Conservation (phyloP, 1,139 yeast species). For the Suhomyces wounanorum region DNA sequence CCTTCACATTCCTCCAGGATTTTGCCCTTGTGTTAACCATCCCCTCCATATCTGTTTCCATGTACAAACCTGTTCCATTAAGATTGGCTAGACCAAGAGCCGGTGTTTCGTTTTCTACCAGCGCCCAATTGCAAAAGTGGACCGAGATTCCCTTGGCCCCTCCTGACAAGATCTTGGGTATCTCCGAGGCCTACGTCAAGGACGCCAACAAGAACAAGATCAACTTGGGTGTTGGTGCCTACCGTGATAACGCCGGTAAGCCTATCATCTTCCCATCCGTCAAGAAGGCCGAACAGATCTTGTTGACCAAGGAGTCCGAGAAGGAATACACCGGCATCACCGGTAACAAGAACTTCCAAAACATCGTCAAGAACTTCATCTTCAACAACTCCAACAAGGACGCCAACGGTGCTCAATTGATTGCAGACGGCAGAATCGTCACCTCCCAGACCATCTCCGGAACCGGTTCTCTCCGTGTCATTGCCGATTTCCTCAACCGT, state of each 20-base stretch:
- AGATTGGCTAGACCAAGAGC: slow-evolving; percentile 12
- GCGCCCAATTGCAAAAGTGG: slow-evolving; percentile 32
- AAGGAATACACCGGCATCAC: slow-evolving; percentile 61
- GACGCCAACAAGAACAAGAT: slow-evolving; percentile 45
- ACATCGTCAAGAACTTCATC: slow-evolving; percentile 50
- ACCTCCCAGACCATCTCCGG: slow-evolving; percentile 63
- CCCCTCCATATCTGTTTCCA: not conserved
- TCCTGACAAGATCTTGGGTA: slow-evolving; percentile 74
- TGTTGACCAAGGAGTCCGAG: slow-evolving; percentile 46
- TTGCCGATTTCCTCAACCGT: slow-evolving; percentile 54
- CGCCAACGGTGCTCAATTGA: slow-evolving; percentile 48
- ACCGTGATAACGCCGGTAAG: slow-evolving; percentile 49
- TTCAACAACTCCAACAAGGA: slow-evolving; percentile 54
- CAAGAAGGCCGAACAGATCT: slow-evolving; percentile 46
- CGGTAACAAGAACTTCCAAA: slow-evolving; percentile 53
- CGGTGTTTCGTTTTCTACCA: slow-evolving; percentile 21
- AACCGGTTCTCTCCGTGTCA: slow-evolving; percentile 59
- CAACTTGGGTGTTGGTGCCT: slow-evolving; percentile 55
- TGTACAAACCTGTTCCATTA: slow-evolving; percentile 11
- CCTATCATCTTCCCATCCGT: slow-evolving; percentile 53
- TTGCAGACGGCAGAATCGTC: slow-evolving; percentile 50
- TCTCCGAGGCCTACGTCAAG: slow-evolving; percentile 53
- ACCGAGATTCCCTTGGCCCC: slow-evolving; percentile 60
- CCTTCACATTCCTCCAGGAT: not conserved
- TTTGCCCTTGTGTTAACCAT: not conserved